Evolutionary conservation across 441 rosid species (phyloP).

Genomic region (Biscutella laevigata): DNA sequence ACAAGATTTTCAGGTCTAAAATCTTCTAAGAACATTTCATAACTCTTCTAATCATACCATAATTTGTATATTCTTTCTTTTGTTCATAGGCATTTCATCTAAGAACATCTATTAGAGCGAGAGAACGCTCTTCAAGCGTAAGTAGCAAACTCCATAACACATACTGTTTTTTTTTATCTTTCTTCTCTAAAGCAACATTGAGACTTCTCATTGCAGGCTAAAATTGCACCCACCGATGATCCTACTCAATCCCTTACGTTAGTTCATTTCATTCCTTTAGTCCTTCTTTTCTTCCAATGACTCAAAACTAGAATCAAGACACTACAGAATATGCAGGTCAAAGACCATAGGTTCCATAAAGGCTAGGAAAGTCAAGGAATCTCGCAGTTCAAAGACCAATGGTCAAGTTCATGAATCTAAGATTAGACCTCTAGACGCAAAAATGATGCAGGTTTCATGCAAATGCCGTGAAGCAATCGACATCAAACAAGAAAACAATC

Average conservation of each 20-base stretch:
- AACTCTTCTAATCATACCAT: background rate
- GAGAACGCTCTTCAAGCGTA: conserved; percentile 38
- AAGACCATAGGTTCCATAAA: conserved; percentile 17
- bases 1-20: conserved; percentile 45
- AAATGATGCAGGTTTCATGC: conserved; percentile 32
- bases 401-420: conserved; percentile 25
- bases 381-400: background rate
- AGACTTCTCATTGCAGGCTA: conserved; percentile 28
- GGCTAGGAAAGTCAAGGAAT: conserved; percentile 32
- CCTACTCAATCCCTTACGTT: conserved; percentile 25
- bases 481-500: conserved; percentile 17
- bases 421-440: conserved; percentile 28
- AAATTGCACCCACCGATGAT: conserved; percentile 8
- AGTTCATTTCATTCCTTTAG: background rate
- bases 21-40: background rate
- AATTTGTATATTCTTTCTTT: background rate
- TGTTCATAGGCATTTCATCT: conserved; percentile 42
- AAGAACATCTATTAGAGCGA: conserved; percentile 48
- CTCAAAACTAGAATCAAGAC: background rate
- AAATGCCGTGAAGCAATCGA: conserved; percentile 15
- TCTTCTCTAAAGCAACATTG: background rate
- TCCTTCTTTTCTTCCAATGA: conserved; percentile 2
- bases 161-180: too few relatives aligned
- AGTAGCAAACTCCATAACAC: too few relatives aligned
- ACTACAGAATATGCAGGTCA: conserved; percentile 8